phyloP scores from a whole-genome alignment of 2,329 filamentous ascomycete species.

The Aspergillus sp. region DNA sequence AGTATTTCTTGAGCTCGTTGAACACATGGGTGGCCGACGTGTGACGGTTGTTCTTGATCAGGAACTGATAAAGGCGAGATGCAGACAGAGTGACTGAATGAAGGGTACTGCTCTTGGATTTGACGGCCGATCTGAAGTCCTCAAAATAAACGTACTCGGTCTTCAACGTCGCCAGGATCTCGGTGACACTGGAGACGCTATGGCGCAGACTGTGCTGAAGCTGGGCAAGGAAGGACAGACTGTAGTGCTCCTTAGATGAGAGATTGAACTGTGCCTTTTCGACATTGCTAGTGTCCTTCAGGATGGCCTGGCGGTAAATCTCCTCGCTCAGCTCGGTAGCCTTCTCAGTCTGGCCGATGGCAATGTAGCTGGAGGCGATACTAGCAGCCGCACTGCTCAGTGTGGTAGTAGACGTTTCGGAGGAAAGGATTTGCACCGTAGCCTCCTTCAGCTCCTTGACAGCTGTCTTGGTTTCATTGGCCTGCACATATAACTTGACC shows the following conservation, averaged over 20 bases:
- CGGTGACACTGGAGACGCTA: slow-evolving; percentile 35
- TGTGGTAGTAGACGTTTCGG: slow-evolving; percentile 28
- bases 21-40: slow-evolving; percentile 24
- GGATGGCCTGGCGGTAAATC: slow-evolving; percentile 41
- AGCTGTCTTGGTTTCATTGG: slow-evolving; percentile 30
- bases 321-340: slow-evolving; percentile 36
- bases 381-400: slow-evolving; percentile 35
- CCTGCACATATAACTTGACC: slow-evolving; percentile 33
- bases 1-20: slow-evolving; percentile 31
- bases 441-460: slow-evolving; percentile 34
- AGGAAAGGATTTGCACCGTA: slow-evolving; percentile 32
- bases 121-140: slow-evolving; percentile 37
- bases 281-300: slow-evolving; percentile 37
- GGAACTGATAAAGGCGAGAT: slow-evolving; percentile 33
- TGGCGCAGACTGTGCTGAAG: slow-evolving; percentile 40
- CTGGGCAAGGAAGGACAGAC: slow-evolving; percentile 47
- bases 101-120: slow-evolving; percentile 38
- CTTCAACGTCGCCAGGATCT: slow-evolving; percentile 45
- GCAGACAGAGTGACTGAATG: slow-evolving; percentile 35
- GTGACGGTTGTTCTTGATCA: slow-evolving; percentile 24
- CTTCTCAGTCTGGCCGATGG: slow-evolving; percentile 29
- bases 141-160: slow-evolving; percentile 44
- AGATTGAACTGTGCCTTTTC: slow-evolving; percentile 37
- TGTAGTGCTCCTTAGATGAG: slow-evolving; percentile 28
- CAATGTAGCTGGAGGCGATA: slow-evolving; percentile 39